Base-by-base conservation (phyloP, 176 grass and related monocot species). In the Neostapfia colusana region DNA sequence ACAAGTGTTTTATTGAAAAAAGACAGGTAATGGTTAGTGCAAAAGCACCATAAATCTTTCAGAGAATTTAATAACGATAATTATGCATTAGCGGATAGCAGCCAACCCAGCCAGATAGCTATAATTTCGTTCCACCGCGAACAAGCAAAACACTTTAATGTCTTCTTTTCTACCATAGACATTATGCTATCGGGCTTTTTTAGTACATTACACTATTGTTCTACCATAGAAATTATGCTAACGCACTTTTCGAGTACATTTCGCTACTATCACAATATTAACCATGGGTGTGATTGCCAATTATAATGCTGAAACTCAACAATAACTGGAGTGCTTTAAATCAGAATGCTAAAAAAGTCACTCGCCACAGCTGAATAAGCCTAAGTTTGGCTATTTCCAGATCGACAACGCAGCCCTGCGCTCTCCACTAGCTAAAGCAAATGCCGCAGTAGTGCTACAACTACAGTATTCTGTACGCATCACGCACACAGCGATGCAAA, bases 311-410 rank as follows among this genome's bases (percentile, higher is more conserved):
- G 55, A 58, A 58, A 58, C 10, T 57, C 9, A 57, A 57, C 21
- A 2, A 13, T 23, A 65, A 71, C 54, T 31, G 4, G 10, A 46
- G 70, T 17, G 13, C 44, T 51, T 25, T 60, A 25, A 25, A 64
- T 50, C 20, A 25, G 44, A 44, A 65, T 20, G 59, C n/a, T 18
- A 77, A 51, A 38, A 8, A 65, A 51, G 12, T 10, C 42, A 64
- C 13, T 49, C 0, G 20, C 44, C 7, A 46, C 20, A 23, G 27
- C 10, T 50, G 60, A 50, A 1, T 45, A 65, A 65, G n/a, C 34
- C 75, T 78, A 78, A 78, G 16, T 76, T 58, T 27, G 23, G 66
- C 55, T 55, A 81, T 13, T 63, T 65, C 18, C 20, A 38, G 23
- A 67, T 53, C 18, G 37, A 42, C 62, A 38, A 83, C 18, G 79